These are phyloP conservation scores for Apophysomyces variabilis DNA, from an alignment of 371 early-diverging fungal species.

Conservation along the genomic window DNA sequence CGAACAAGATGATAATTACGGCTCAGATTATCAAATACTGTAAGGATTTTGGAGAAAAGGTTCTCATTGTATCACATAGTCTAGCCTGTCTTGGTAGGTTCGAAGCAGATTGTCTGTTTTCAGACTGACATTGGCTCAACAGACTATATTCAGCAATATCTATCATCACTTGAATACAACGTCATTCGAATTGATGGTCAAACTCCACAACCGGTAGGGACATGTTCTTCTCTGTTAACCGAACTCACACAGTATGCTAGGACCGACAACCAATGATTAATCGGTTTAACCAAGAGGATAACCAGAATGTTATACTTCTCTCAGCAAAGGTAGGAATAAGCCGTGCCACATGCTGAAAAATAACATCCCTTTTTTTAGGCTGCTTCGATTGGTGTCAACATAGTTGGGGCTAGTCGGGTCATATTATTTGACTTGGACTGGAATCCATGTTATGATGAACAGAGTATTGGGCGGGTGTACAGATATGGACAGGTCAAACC, in stretches of 20 bases:
- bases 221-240: not conserved
- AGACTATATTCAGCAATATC: slow-evolving; percentile 57
- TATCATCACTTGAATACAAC: slow-evolving; percentile 19
- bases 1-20: slow-evolving; percentile 34
- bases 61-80: slow-evolving; percentile 78
- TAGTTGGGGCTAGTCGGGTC: slow-evolving; percentile 87
- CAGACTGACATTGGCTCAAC: slow-evolving; percentile 9
- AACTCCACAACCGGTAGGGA: slow-evolving; percentile 33
- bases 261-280: slow-evolving; percentile 78
- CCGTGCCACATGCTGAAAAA: not conserved
- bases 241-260: slow-evolving; percentile 17
- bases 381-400: slow-evolving; percentile 90
- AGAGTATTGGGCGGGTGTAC: slow-evolving; percentile 82
- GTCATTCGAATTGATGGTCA: slow-evolving; percentile 59
- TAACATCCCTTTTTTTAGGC: slow-evolving; percentile 30
- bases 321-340: slow-evolving; percentile 59
- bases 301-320: slow-evolving; percentile 68
- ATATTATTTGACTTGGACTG: slow-evolving; percentile 93
- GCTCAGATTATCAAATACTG: slow-evolving; percentile 35
- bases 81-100: slow-evolving; percentile 64
- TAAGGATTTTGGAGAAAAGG: slow-evolving; percentile 58
- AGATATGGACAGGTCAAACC: slow-evolving; percentile 61
- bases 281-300: slow-evolving; percentile 63
- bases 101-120: not conserved
- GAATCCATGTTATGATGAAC: slow-evolving; percentile 95